Evolutionary conservation across 768 basidiomycete species (phyloP).

Genomic region (Lepiota venenata): DNA sequence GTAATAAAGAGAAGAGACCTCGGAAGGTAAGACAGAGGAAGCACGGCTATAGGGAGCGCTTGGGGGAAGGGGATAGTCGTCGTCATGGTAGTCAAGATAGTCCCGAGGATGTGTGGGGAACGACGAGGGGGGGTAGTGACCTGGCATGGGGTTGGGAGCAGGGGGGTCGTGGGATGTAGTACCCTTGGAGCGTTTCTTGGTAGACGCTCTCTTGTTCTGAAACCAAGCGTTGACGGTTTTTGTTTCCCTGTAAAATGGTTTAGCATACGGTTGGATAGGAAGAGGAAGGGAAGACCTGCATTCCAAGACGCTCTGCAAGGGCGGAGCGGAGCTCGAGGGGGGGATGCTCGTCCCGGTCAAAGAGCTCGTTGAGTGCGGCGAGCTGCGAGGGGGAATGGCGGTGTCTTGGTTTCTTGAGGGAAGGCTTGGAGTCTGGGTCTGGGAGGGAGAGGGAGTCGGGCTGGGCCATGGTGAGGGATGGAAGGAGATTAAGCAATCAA

Average conservation of each 20-base stretch:
- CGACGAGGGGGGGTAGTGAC: constrained; percentile 24
- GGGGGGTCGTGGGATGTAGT: constrained; percentile 22
- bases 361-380: constrained; percentile 74
- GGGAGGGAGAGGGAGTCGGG: constrained; percentile 23
- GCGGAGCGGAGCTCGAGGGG: constrained; percentile 62
- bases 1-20: constrained; percentile 37
- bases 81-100: constrained; percentile 27
- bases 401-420: constrained; percentile 73
- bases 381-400: constrained; percentile 72
- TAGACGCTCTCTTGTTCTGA: constrained; percentile 82
- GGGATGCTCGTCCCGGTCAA: constrained; percentile 74
- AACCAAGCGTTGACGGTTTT: constrained; percentile 88
- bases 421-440: constrained; percentile 28
- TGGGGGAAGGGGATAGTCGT: constrained; percentile 30
- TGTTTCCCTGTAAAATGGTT: constrained; percentile 54
- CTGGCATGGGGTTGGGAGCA: constrained; percentile 13
- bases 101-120: constrained; percentile 22
- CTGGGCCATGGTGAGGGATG: constrained; percentile 20
- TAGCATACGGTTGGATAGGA: constrained; percentile 14
- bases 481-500: constrained; percentile 21
- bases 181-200: constrained; percentile 54
- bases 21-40: constrained; percentile 29
- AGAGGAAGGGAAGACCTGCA: constrained; percentile 46
- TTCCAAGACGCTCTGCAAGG: constrained; percentile 70
- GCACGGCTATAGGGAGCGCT: constrained; percentile 22